phyloP scores from a whole-genome alignment of 352 stramenopile genomes.

The Phytophthora hibernalis region DNA sequence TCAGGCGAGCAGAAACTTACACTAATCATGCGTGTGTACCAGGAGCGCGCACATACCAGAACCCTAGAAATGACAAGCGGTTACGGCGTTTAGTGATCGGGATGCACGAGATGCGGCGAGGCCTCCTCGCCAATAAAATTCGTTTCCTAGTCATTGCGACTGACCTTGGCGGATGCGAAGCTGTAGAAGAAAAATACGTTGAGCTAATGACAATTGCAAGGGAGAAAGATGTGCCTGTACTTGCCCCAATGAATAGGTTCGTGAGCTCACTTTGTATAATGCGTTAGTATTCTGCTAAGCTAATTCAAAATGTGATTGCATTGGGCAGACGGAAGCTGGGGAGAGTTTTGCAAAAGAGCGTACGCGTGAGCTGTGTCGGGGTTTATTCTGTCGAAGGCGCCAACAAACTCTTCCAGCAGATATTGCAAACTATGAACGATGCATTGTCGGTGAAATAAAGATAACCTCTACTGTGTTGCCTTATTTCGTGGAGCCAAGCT shows the following conservation, averaged over 20 bases:
- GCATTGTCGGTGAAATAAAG: background rate
- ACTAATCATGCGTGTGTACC: conserved; percentile 15
- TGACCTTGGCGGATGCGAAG: conserved; percentile 86
- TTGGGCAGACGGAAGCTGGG: conserved; percentile 88
- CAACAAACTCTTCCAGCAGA: conserved; percentile 82
- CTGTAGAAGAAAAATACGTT: conserved; percentile 82
- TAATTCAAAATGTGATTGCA: background rate
- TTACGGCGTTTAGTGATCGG: conserved; percentile 91
- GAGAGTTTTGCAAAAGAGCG: conserved; percentile 91
- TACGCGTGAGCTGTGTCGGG: conserved; percentile 95
- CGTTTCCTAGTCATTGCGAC: conserved; percentile 90
- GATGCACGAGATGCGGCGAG: conserved; percentile 91
- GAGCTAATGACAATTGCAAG: conserved; percentile 84
- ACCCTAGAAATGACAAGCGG: conserved; percentile 69
- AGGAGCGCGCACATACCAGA: conserved; percentile 80
- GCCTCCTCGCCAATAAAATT: conserved; percentile 84
- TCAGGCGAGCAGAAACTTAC: background rate
- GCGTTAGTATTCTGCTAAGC: background rate
- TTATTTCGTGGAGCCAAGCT: conserved; percentile 22
- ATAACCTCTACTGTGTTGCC: background rate
- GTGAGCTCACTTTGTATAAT: background rate
- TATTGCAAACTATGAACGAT: conserved; percentile 32
- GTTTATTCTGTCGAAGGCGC: conserved; percentile 96
- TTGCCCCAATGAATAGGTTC: conserved; percentile 56
- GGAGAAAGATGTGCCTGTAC: conserved; percentile 53